phyloP scores from a whole-genome alignment of 441 rosid genomes.

The Geranium incanum region DNA sequence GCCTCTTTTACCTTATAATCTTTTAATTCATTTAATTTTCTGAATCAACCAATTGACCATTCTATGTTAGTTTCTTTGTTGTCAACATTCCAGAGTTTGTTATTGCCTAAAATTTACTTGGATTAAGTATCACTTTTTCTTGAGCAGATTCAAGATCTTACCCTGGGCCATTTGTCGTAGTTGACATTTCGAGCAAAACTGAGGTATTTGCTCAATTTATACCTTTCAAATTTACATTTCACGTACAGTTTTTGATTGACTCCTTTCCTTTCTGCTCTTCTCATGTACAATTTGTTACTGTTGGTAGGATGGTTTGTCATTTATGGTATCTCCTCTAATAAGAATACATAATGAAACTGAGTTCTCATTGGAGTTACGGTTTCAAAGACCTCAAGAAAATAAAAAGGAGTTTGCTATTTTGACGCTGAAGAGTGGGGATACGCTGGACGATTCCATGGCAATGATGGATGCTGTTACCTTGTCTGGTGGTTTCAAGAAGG shows the following conservation, averaged over 20 bases:
- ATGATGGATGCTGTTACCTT: conserved; percentile 67
- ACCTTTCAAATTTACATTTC: conserved; percentile 4
- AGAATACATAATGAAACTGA: conserved; percentile 82
- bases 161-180: conserved; percentile 87
- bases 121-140: conserved; percentile 15
- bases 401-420: conserved; percentile 53
- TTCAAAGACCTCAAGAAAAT: conserved; percentile 59
- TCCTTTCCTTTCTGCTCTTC: not conserved
- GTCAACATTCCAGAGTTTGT: conserved; percentile 13
- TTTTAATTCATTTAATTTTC: not conserved
- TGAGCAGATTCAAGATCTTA: conserved; percentile 69
- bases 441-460: conserved; percentile 81
- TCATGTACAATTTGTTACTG: conserved; percentile 12
- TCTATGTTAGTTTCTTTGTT: not conserved
- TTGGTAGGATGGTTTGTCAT: conserved; percentile 74
- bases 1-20: not conserved
- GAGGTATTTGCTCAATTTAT: conserved; percentile 47
- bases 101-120: conserved; percentile 9
- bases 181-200: conserved; percentile 55
- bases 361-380: conserved; percentile 69
- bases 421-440: conserved; percentile 65
- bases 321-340: conserved; percentile 78
- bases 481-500: conserved; percentile 76
- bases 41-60: not conserved
- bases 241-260: not conserved